phyloP scores from a whole-genome alignment of 2,329 filamentous ascomycete species.

The Zasmidium citrigriseum region DNA sequence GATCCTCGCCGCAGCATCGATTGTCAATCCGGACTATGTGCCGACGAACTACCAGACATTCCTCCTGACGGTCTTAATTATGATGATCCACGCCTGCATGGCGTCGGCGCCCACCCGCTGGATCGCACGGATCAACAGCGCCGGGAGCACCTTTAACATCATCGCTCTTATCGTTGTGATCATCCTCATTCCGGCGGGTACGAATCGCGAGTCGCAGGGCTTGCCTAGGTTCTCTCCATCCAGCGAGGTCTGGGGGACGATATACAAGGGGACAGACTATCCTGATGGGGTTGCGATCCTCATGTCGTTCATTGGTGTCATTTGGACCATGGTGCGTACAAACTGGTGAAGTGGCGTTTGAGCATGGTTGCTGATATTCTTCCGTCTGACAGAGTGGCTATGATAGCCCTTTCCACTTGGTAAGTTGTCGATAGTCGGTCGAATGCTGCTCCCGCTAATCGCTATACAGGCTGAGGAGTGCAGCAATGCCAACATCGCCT shows the following conservation, averaged over 20 bases:
- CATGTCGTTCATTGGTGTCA: slow-evolving; percentile 71
- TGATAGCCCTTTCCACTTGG: slow-evolving; percentile 5
- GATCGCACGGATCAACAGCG: slow-evolving; percentile 70
- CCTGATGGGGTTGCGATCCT: slow-evolving; percentile 67
- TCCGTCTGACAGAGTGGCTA: slow-evolving; percentile 5
- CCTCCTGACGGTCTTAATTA: slow-evolving; percentile 65
- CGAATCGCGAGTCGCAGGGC: slow-evolving; percentile 52
- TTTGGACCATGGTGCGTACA: slow-evolving; percentile 64
- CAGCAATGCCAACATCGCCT: slow-evolving; percentile 69
- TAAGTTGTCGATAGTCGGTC: no score
- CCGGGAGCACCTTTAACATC: slow-evolving; percentile 71
- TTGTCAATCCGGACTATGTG: slow-evolving; percentile 64
- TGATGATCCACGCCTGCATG: slow-evolving; percentile 66
- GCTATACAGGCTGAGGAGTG: slow-evolving; percentile 63
- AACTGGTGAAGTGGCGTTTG: no score
- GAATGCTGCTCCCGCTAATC: no score
- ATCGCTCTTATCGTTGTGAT: slow-evolving; percentile 65
- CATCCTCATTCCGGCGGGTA: slow-evolving; percentile 67
- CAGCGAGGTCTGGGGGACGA: slow-evolving; percentile 63
- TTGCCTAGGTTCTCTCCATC: slow-evolving; percentile 60
- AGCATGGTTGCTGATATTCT: no score
- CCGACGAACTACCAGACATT: slow-evolving; percentile 68
- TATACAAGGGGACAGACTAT: slow-evolving; percentile 67
- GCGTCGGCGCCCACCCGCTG: slow-evolving; percentile 71
- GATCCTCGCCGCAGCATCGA: slow-evolving; percentile 71